Percentiles rank a stretch among this genome's conserved stretches.
These are phyloP conservation scores for Tripterygium wilfordii DNA, from an alignment of 177 flowering plant species.

Conservation along the genomic window DNA sequence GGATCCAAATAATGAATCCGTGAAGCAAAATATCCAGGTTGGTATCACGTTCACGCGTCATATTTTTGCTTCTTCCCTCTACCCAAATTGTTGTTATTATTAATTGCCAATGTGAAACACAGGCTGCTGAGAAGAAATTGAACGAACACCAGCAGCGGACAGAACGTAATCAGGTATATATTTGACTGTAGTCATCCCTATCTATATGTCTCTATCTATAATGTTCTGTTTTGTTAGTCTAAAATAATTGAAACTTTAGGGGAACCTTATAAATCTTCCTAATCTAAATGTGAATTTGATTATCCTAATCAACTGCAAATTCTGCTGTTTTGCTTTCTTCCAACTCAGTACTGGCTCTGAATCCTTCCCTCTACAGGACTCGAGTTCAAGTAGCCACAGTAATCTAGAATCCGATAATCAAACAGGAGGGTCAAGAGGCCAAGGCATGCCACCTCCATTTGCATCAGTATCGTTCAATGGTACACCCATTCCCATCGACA, in stretches of 20 bases:
- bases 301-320: not conserved
- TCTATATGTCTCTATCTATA: too few relatives aligned
- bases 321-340: not conserved
- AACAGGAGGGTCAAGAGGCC: slow-evolving; percentile 32
- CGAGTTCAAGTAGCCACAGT: slow-evolving; percentile 25
- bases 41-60: slow-evolving; percentile 18
- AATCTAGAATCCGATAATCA: slow-evolving; percentile 27
- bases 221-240: too few relatives aligned
- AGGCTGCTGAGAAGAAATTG: slow-evolving; percentile 73
- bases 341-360: not conserved
- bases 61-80: not conserved
- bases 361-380: slow-evolving; percentile 26
- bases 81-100: not conserved
- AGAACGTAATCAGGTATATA: slow-evolving; percentile 48
- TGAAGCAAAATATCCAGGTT: slow-evolving; percentile 82
- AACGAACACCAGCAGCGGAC: slow-evolving; percentile 39
- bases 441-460: slow-evolving; percentile 28
- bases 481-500: slow-evolving; percentile 22
- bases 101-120: slow-evolving; percentile 5
- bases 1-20: slow-evolving; percentile 73
- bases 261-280: too few relatives aligned
- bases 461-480: slow-evolving; percentile 40
- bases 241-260: too few relatives aligned
- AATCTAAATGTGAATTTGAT: too few relatives aligned
- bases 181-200: too few relatives aligned